These are phyloP conservation scores for Eucommia ulmoides DNA, from an alignment of 257 asterid species.

Conservation along the genomic window DNA sequence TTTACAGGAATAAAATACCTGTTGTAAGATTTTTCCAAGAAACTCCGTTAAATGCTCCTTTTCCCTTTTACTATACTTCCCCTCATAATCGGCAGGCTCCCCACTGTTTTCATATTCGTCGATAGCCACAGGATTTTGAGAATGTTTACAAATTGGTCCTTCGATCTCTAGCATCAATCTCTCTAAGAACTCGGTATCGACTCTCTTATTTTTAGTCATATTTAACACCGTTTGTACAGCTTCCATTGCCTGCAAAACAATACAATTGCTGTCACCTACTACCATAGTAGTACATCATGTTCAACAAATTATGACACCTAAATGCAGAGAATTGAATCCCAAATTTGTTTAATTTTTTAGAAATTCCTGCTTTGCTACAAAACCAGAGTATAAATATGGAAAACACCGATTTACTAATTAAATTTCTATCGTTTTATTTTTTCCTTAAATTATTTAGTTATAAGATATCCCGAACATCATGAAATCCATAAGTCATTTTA, in stretches of 20 bases:
- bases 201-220: slow-evolving; percentile 45
- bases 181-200: slow-evolving; percentile 44
- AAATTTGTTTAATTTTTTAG: no score
- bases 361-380: no score
- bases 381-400: no score
- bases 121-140: slow-evolving; percentile 9
- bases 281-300: not conserved
- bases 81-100: no score
- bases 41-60: slow-evolving; percentile 40
- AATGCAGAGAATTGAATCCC: not conserved
- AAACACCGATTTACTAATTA: no score
- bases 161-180: slow-evolving; percentile 57
- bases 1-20: no score
- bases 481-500: no score
- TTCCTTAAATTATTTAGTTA: no score
- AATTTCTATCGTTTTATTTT: no score
- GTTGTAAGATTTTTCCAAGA: slow-evolving; percentile 53
- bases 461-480: no score
- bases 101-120: slow-evolving; percentile 8
- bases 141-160: slow-evolving; percentile 17
- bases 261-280: no score
- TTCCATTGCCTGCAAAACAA: slow-evolving; percentile 59
- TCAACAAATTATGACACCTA: not conserved
- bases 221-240: slow-evolving; percentile 63
- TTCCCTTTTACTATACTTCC: no score